Conservation (phyloP, 768 basidiomycete species). For the Porphyrellus cyaneotinctus region DNA sequence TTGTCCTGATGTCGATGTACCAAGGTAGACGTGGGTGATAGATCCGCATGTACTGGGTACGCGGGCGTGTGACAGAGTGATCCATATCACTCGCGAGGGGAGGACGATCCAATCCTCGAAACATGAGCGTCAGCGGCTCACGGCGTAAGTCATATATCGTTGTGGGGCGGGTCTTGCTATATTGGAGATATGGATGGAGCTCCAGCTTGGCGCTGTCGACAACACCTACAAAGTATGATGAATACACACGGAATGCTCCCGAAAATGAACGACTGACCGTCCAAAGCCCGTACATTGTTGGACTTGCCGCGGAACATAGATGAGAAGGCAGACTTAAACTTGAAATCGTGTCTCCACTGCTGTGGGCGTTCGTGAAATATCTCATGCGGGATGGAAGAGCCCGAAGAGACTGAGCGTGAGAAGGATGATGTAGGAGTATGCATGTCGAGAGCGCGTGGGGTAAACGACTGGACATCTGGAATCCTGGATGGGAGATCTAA, state of each 20-base stretch:
- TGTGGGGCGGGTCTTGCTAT: slow-evolving; percentile 32
- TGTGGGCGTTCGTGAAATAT: slow-evolving; percentile 23
- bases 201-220: slow-evolving; percentile 26
- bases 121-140: slow-evolving; percentile 36
- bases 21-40: slow-evolving; percentile 58
- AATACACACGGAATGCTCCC: background rate
- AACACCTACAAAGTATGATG: slow-evolving; percentile 8
- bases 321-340: slow-evolving; percentile 29
- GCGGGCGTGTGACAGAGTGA: slow-evolving; percentile 51
- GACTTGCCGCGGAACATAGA: slow-evolving; percentile 28
- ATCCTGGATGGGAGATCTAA: slow-evolving; percentile 16
- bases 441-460: slow-evolving; percentile 16
- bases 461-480: slow-evolving; percentile 16
- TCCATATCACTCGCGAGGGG: slow-evolving; percentile 48
- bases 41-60: slow-evolving; percentile 48
- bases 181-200: slow-evolving; percentile 22
- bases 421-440: slow-evolving; percentile 26
- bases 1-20: slow-evolving; percentile 56
- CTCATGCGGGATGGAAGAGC: slow-evolving; percentile 9
- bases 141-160: slow-evolving; percentile 50
- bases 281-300: slow-evolving; percentile 4
- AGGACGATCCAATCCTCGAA: slow-evolving; percentile 42
- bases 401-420: slow-evolving; percentile 14
- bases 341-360: slow-evolving; percentile 31
- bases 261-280: slow-evolving; percentile 16